These are phyloP conservation scores for Penicillium sp. DNA, from an alignment of 2,329 filamentous ascomycete genomes.

Conservation along the genomic window DNA sequence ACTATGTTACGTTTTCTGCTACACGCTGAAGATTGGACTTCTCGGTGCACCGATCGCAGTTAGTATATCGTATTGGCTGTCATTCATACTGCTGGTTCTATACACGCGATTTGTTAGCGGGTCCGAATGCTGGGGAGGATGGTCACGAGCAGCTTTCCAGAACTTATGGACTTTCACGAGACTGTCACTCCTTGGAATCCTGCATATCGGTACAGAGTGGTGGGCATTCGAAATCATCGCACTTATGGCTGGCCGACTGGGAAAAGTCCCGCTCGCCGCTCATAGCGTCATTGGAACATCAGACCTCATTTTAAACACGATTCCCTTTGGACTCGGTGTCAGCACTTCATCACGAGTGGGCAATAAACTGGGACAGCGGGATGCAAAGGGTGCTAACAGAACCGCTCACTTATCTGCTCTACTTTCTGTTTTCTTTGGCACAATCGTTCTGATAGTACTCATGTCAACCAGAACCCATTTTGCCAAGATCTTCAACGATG, in stretches of 20 bases:
- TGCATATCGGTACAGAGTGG: slow-evolving; percentile 90
- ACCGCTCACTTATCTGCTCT: slow-evolving; percentile 77
- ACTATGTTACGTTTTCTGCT: slow-evolving; percentile 71
- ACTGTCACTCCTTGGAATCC: slow-evolving; percentile 73
- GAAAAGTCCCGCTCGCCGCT: slow-evolving; percentile 77
- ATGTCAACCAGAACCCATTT: slow-evolving; percentile 74
- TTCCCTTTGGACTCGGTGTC: slow-evolving; percentile 85
- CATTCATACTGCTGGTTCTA: slow-evolving; percentile 73
- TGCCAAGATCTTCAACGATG: slow-evolving; percentile 80
- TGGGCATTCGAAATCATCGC: slow-evolving; percentile 94
- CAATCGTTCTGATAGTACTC: slow-evolving; percentile 68
- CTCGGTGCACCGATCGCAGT: slow-evolving; percentile 82
- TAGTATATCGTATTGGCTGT: slow-evolving; percentile 83
- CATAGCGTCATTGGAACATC: slow-evolving; percentile 90
- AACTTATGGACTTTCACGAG: slow-evolving; percentile 73
- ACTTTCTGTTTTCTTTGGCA: slow-evolving; percentile 71
- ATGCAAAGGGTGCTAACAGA: slow-evolving; percentile 67
- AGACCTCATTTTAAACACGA: slow-evolving; percentile 81
- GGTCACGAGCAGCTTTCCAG: slow-evolving; percentile 64
- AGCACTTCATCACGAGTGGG: slow-evolving; percentile 78
- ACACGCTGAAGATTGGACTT: slow-evolving; percentile 71
- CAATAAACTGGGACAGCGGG: slow-evolving; percentile 74
- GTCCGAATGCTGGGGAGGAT: slow-evolving; percentile 79
- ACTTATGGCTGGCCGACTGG: slow-evolving; percentile 77
- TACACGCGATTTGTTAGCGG: slow-evolving; percentile 75